Evolutionary conservation across 257 asterid species (phyloP).

Genomic region (Verbascum thapsus): DNA sequence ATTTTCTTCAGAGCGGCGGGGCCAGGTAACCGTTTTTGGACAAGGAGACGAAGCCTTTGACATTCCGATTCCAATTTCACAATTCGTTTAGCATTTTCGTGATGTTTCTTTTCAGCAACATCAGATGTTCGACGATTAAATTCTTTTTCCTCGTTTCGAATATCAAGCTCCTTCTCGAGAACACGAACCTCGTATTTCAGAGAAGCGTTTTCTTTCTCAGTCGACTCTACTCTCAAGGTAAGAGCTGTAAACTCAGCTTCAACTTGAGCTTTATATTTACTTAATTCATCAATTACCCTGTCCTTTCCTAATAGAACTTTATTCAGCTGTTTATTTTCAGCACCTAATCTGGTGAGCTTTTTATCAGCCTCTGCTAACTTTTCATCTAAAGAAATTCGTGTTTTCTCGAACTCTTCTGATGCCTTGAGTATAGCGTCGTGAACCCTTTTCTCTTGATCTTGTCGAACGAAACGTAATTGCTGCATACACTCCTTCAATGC

Average conservation of each 20-base stretch:
- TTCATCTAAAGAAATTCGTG: slow-evolving; percentile 37
- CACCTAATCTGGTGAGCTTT: slow-evolving; percentile 45
- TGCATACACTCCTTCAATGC: slow-evolving; percentile 86
- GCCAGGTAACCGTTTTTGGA: slow-evolving; percentile 72
- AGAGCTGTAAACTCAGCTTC: slow-evolving; percentile 58
- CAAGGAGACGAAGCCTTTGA: slow-evolving; percentile 71
- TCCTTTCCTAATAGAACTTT: slow-evolving; percentile 62
- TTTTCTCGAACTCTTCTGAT: slow-evolving; percentile 55
- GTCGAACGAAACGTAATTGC: slow-evolving; percentile 65
- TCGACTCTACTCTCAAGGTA: slow-evolving; percentile 52
- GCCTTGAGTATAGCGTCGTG: slow-evolving; percentile 54
- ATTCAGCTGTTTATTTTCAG: slow-evolving; percentile 61
- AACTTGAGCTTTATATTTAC: slow-evolving; percentile 39
- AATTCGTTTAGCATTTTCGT: slow-evolving; percentile 58
- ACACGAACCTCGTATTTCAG: slow-evolving; percentile 71
- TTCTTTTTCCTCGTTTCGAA: slow-evolving; percentile 75
- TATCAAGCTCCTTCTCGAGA: slow-evolving; percentile 79
- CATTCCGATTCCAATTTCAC: slow-evolving; percentile 75
- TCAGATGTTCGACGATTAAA: slow-evolving; percentile 65
- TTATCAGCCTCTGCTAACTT: slow-evolving; percentile 52
- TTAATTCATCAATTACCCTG: slow-evolving; percentile 52
- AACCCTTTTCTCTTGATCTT: slow-evolving; percentile 67
- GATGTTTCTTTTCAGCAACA: slow-evolving; percentile 55
- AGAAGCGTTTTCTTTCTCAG: slow-evolving; percentile 69
- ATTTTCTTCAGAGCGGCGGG: slow-evolving; percentile 69